Conservation (phyloP, 2,329 filamentous ascomycete species). For the Eurotiales sp. region DNA sequence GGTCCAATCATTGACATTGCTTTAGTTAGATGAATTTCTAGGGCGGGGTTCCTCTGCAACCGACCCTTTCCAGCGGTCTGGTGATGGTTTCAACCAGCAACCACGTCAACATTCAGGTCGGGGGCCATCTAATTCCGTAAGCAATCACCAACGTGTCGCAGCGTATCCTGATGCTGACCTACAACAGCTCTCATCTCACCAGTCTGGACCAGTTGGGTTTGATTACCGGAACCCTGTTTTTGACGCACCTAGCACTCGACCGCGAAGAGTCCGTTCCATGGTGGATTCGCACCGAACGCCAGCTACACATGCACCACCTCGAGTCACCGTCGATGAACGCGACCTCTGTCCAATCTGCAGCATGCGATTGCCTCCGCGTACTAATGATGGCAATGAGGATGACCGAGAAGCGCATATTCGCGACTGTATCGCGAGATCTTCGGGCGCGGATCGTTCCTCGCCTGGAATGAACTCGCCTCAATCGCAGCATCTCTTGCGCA, state of each 20-base stretch:
- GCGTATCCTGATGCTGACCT: not conserved
- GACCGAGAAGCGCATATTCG: conserved; percentile 44
- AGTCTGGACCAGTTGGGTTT: conserved; percentile 8
- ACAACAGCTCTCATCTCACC: conserved; percentile 8
- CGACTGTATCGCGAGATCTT: conserved; percentile 40
- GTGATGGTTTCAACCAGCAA: conserved; percentile 14
- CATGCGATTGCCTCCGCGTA: conserved; percentile 35
- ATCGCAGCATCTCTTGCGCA: conserved; percentile 28
- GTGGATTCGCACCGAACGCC: conserved; percentile 12
- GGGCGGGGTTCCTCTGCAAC: no score
- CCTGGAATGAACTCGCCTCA: conserved; percentile 16
- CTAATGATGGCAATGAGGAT: conserved; percentile 34
- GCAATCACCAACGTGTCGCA: not conserved
- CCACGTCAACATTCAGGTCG: conserved; percentile 10
- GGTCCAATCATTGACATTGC: not conserved
- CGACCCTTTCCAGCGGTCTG: not conserved
- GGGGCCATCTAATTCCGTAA: conserved; percentile 9
- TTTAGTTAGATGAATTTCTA: conserved; percentile 9
- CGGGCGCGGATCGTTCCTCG: conserved; percentile 20
- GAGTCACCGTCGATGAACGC: conserved; percentile 33
- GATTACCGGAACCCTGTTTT: not conserved
- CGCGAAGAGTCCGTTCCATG: conserved; percentile 13
- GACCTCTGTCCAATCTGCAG: conserved; percentile 48
- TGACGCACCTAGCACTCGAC: conserved; percentile 9
- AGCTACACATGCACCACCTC: conserved; percentile 18